Percentiles rank a stretch among this genome's conserved stretches.
Evolutionary conservation across 495 filamentous ascomycete genomes (phyloP).

Genomic region (Lindgomyces ingoldianus): DNA sequence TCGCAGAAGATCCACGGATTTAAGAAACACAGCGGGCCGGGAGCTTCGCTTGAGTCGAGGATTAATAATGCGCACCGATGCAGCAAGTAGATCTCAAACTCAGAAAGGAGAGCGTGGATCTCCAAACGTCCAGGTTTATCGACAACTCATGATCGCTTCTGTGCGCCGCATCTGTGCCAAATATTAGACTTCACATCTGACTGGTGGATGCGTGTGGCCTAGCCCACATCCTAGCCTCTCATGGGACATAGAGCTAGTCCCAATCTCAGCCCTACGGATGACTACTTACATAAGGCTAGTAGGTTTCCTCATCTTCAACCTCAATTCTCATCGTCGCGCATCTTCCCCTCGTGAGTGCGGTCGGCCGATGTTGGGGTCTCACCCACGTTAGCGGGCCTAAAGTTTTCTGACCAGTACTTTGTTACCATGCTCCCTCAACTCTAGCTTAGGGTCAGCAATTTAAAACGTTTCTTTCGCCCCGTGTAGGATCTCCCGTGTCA

Average conservation of each 20-base stretch:
- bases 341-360: background rate
- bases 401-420: background rate
- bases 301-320: background rate
- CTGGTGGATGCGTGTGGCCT: background rate
- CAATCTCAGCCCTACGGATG: no score
- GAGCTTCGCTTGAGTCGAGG: no score
- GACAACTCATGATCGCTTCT: background rate
- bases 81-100: background rate
- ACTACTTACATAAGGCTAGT: no score
- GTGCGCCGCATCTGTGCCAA: background rate
- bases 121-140: background rate
- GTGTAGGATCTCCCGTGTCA: background rate
- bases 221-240: no score
- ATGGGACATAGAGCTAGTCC: no score
- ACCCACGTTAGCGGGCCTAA: background rate
- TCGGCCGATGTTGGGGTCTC: background rate
- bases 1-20: no score
- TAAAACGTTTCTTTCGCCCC: background rate
- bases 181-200: no score
- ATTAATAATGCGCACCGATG: background rate
- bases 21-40: background rate
- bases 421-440: background rate
- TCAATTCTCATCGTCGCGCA: background rate
- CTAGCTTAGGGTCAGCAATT: background rate
- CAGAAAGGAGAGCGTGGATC: background rate